These are phyloP conservation scores for Annona cherimola DNA, from an alignment of 164 flowering plant genomes.

Conservation along the genomic window DNA sequence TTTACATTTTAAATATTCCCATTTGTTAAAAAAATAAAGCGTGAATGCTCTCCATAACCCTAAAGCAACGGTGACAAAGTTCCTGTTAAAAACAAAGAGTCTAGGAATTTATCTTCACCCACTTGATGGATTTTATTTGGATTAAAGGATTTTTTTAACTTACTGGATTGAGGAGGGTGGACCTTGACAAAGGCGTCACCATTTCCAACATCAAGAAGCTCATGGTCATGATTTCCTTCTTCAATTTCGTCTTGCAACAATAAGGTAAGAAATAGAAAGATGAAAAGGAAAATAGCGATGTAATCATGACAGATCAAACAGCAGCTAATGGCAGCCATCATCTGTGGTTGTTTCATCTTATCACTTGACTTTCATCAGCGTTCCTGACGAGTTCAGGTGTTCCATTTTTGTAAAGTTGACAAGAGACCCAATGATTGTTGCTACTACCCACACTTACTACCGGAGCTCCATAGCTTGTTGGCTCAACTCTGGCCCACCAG, in stretches of 20 bases:
- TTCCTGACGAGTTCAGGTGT: constrained; percentile 85
- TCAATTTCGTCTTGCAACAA: constrained; percentile 25
- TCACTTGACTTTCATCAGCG: constrained; percentile 13
- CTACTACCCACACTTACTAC: constrained; percentile 98
- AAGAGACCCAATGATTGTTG: constrained; percentile 93
- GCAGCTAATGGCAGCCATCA: too few relatives aligned
- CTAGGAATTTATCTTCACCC: too few relatives aligned
- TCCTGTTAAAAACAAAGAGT: too few relatives aligned
- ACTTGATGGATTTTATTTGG: too few relatives aligned
- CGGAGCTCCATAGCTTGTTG: constrained; percentile 83
- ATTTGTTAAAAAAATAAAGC: too few relatives aligned
- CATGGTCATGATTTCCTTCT: constrained; percentile 45
- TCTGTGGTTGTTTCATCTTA: constrained; percentile 26
- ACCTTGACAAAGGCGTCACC: too few relatives aligned
- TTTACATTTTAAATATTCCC: too few relatives aligned
- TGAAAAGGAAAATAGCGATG: not conserved
- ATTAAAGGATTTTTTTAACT: too few relatives aligned
- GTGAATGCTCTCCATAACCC: too few relatives aligned
- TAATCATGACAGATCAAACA: constrained; percentile 7
- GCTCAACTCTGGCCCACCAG: constrained; percentile 69
- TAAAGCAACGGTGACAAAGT: too few relatives aligned
- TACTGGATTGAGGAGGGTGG: too few relatives aligned
- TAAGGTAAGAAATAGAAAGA: constrained; percentile 10
- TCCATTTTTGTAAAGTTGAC: constrained; percentile 89
- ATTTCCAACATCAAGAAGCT: constrained; percentile 64